Evolutionary conservation across 768 basidiomycete species (phyloP).

Genomic region (Rhodosporidiobolus odoratus): DNA sequence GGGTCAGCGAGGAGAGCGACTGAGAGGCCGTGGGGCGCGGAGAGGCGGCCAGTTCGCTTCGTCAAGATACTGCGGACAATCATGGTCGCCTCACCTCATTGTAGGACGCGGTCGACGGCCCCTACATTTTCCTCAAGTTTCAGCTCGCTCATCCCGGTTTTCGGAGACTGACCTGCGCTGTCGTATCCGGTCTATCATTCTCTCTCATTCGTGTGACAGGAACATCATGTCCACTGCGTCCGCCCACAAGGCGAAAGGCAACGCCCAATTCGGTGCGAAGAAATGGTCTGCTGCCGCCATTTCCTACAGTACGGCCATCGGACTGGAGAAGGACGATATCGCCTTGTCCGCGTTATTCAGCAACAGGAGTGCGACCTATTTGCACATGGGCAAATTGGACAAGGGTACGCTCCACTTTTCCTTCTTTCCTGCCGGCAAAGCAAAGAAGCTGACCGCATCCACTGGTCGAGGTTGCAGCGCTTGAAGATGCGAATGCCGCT

Average conservation of each 20-base stretch:
- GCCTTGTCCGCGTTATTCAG: neutral
- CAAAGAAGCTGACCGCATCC: neutral
- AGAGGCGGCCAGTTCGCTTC: no score
- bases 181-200: no score
- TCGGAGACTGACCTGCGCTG: no score
- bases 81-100: no score
- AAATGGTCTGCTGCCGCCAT: neutral
- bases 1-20: no score
- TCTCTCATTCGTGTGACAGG: no score
- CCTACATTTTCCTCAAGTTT: no score
- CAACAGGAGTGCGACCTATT: neutral
- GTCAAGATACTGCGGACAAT: no score
- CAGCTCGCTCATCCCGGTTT: no score
- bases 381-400: neutral
- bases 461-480: neutral
- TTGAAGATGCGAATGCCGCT: no score
- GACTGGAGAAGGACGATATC: neutral
- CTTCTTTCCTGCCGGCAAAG: neutral
- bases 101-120: no score
- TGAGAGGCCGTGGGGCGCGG: no score
- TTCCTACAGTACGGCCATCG: neutral
- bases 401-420: neutral
- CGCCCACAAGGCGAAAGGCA: neutral
- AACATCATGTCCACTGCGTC: neutral
- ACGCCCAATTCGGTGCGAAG: conserved; percentile 3